A percentile compares a stretch with the other conserved stretches of the same genome.
Evolutionary conservation across 176 grass and related monocot genomes (phyloP).

Genomic region (Saccharum officinarum): DNA sequence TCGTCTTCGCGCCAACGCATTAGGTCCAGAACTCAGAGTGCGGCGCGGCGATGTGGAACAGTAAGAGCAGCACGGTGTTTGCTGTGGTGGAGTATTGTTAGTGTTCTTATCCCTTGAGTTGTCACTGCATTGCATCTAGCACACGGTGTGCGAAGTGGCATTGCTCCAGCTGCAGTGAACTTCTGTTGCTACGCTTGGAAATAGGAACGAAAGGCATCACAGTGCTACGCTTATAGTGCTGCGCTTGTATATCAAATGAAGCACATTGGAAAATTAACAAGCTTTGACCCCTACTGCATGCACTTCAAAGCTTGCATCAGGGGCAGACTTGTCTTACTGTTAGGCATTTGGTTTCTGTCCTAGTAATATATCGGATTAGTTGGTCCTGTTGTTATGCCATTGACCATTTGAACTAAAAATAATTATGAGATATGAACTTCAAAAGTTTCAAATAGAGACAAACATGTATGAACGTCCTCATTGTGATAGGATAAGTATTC

Average conservation of each 20-base stretch:
- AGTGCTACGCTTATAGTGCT: background rate
- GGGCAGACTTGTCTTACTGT: background rate
- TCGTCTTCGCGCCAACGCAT: background rate
- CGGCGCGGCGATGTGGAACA: background rate
- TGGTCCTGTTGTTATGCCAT: constrained; percentile 2
- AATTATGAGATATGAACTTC: background rate
- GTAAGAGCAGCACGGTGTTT: background rate
- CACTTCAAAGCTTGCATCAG: background rate
- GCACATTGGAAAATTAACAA: background rate
- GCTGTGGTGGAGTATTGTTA: background rate
- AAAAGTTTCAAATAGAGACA: background rate
- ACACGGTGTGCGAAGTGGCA: constrained; percentile 9
- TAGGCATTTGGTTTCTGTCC: background rate
- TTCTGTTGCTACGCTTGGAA: background rate
- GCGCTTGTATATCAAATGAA: background rate
- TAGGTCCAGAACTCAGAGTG: background rate
- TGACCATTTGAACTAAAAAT: background rate
- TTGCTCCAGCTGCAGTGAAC: background rate
- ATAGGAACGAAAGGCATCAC: background rate
- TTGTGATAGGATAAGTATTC: background rate
- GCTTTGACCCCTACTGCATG: background rate
- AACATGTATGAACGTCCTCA: background rate
- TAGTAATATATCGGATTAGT: background rate
- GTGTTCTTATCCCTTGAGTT: background rate
- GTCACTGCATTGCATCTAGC: constrained; percentile 39